Evolutionary conservation across 73 alveolate species (phyloP), one percentile per base, ranked within the genome.

Genomic region (Paramecium bursaria): DNA sequence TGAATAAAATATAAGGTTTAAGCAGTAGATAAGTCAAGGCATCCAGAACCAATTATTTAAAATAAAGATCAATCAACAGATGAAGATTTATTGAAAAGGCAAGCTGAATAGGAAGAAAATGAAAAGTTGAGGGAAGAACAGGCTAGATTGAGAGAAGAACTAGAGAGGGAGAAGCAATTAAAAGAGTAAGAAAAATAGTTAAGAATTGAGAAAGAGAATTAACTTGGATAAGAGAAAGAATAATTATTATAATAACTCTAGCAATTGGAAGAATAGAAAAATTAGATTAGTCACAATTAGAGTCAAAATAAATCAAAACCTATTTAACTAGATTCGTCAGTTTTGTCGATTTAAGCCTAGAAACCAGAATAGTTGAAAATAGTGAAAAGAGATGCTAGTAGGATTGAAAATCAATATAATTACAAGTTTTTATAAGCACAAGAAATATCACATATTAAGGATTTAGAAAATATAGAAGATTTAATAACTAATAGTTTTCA

Each of bases 391-490:
- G n/a, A n/a, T n/a, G n/a, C n/a, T n/a, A 57, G 31, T 2, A 57
- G 19, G 31, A 26, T 57, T 2, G 39, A 57, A 2, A 23, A 33
- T n/a, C 51, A 48, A 1, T 57, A 50, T 48, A 57, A 57, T 57
- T 57, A 57, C 31, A 23, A 57, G 26, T 57, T 11, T 57, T 26
- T 57, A 26, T 27, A 57, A 57, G 51, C 76, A 0, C 26, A 29
- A 26, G 76, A 57, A 10, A 29, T 57, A 57, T 48, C 76, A 3
- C 29, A 57, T 57, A 57, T 57, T 27, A 57, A 29, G 17, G 76
- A 57, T 57, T 50, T 50, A 29, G 31, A 57, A 26, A 57, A 48
- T 3, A 57, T 57, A 3, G 76, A 57, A n/a, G 76, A 57, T 29
- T 26, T 30, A 11, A 57, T 57, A 0, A 29, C 52, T 11, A 57